Percentiles rank a stretch among this genome's conserved stretches.
These are phyloP conservation scores for Mycena maculata DNA, from an alignment of 768 basidiomycete genomes.

Conservation along the genomic window DNA sequence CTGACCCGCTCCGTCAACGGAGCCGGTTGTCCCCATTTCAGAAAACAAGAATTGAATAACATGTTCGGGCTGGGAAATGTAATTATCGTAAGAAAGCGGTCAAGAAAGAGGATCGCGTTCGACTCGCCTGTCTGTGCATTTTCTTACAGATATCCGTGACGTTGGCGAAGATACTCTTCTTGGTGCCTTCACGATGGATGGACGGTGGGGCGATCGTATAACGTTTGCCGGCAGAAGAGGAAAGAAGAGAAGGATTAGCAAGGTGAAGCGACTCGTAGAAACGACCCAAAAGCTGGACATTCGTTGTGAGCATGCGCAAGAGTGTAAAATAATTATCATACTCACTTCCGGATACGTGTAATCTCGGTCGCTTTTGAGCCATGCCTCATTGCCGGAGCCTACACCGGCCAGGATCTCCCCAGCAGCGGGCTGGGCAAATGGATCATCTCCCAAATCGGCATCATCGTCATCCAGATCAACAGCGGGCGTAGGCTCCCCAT, in stretches of 20 bases:
- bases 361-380: constrained; percentile 94
- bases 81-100: neutral
- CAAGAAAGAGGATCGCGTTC: neutral
- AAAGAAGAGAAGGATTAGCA: constrained; percentile 91
- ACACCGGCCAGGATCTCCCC: constrained; percentile 67
- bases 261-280: constrained; percentile 93
- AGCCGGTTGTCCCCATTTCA: constrained; percentile 98
- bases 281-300: constrained; percentile 85
- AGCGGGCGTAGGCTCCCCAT: constrained; percentile 68
- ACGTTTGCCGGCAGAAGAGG: constrained; percentile 85
- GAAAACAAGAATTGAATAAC: constrained; percentile 97
- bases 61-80: constrained; percentile 81
- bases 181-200: constrained; percentile 94
- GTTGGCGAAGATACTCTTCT: constrained; percentile 97
- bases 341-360: constrained; percentile 94
- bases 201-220: constrained; percentile 98
- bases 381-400: constrained; percentile 85
- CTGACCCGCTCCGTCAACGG: constrained; percentile 90
- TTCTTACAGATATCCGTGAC: constrained; percentile 97
- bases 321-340: neutral
- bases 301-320: constrained; percentile 5
- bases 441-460: constrained; percentile 89
- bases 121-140: constrained; percentile 86
- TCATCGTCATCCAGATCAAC: constrained; percentile 81
- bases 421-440: constrained; percentile 68